Percentiles rank a stretch among this genome's conserved stretches.
Conservation (phyloP, 208 protist species). For the Acanthamoeba royreba region DNA sequence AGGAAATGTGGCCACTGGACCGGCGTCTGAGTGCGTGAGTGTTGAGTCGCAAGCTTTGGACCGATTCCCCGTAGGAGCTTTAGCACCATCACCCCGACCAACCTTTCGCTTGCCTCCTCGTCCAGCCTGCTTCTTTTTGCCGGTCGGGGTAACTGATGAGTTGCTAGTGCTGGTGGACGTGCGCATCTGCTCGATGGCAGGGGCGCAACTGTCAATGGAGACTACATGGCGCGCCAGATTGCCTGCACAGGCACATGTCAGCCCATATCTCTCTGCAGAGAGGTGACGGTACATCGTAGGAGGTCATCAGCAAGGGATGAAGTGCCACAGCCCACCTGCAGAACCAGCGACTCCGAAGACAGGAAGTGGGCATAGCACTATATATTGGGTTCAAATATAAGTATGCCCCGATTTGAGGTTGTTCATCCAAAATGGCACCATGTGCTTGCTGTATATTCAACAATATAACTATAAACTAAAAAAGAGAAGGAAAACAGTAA, state of each 20-base stretch:
- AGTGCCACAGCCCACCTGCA: slow-evolving; percentile 35
- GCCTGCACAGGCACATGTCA: neutral
- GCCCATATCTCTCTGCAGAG: neutral
- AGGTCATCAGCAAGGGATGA: slow-evolving; percentile 3
- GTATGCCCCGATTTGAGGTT: no score
- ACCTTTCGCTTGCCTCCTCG: no score
- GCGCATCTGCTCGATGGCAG: neutral
- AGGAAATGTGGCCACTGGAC: no score
- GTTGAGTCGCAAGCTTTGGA: no score
- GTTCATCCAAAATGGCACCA: no score
- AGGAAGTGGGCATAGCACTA: slow-evolving; percentile 6
- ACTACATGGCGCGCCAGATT: slow-evolving; percentile 9
- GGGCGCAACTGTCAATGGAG: neutral
- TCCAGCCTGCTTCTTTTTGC: neutral
- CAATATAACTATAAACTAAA: no score
- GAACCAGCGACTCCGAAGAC: neutral
- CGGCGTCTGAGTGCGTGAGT: no score
- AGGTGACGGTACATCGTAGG: neutral
- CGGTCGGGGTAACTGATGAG: neutral
- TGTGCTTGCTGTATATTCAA: no score
- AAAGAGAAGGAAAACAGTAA: neutral
- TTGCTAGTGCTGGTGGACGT: neutral
- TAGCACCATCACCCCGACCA: no score
- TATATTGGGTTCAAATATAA: neutral
- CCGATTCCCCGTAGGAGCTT: no score